Base-by-base conservation (phyloP, 805 yeast species). In the Maudiozyma serrabonitensis region DNA sequence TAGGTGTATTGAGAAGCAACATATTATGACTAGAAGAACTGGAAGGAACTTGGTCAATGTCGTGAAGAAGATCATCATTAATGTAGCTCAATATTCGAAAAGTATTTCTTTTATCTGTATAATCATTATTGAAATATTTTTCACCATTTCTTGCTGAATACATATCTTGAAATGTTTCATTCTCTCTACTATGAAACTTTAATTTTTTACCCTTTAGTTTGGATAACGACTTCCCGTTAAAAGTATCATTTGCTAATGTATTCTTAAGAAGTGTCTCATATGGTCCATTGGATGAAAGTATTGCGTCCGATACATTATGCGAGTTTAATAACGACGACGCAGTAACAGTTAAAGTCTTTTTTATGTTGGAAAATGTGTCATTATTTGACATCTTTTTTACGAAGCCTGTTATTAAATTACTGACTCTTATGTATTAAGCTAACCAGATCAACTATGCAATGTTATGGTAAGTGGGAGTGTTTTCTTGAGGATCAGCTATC, bases 31-130 rank as follows among this genome's bases (percentile, higher is more conserved):
- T 11, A 13, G 42, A 21, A 11, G 23, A 23, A 19, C 25, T 39
- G 2, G 32, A 6, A 23, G 18, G 4, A 23, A 7, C 8, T 16
- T 41, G 32, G 7, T 60, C 63, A 16, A 82, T 64, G 46, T 81
- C 79, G 7, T 66, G 60, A 34, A 85, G 68, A 53, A 84, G 57
- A 35, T 81, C 86, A 54, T 81, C 86, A 16, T 85, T 76, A n/a
- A 84, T 69, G 46, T 73, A 67, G 31, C 77, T 71, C 48, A 79
- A 66, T 28, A 78, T 77, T 53, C 75, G 72, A 47, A 70, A 75
- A 11, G 73, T 72, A 18, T 73, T 66, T 52, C 71, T 75, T 2
- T 71, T 62, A 46, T 58, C 53, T 16, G 60, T 58, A 49, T 62
- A 61, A 26, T 55, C 69, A 61, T 61, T 68, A 56, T 59, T 70